These are phyloP conservation scores for Talaromyces adpressus DNA, from an alignment of 495 filamentous ascomycete species.

Conservation along the genomic window DNA sequence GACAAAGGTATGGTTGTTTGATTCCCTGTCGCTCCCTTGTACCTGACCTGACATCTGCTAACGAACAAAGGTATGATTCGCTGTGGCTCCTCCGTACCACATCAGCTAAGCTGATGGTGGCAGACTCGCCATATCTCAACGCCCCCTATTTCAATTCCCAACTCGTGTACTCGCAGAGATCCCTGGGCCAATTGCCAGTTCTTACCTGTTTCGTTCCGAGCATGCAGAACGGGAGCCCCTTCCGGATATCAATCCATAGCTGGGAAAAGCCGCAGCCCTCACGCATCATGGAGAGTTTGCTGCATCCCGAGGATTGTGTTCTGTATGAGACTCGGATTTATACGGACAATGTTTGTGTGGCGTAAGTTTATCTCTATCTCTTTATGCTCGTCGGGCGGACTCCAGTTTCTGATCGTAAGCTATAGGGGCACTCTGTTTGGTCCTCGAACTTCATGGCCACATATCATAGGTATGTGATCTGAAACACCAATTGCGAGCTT, in stretches of 20 bases:
- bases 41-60: background rate
- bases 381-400: background rate
- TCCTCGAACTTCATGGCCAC: conserved; percentile 53
- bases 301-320: conserved; percentile 52
- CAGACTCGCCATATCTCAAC: conserved; percentile 32
- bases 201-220: conserved; percentile 74
- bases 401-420: background rate
- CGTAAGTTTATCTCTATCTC: conserved; percentile 41
- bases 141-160: conserved; percentile 20
- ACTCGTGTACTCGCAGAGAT: conserved; percentile 23
- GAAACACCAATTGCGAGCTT: background rate
- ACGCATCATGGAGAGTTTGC: conserved; percentile 51
- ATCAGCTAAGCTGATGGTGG: background rate
- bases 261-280: conserved; percentile 67
- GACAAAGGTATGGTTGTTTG: conserved; percentile 45
- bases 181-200: conserved; percentile 50
- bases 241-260: conserved; percentile 73
- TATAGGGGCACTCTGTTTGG: conserved; percentile 48
- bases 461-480: conserved; percentile 40
- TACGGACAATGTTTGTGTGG: conserved; percentile 60
- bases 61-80: background rate
- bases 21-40: background rate
- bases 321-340: conserved; percentile 64
- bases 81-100: background rate
- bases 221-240: conserved; percentile 49